Base-by-base conservation (phyloP, 306 rosid species). In the Coriaria nepalensis region DNA sequence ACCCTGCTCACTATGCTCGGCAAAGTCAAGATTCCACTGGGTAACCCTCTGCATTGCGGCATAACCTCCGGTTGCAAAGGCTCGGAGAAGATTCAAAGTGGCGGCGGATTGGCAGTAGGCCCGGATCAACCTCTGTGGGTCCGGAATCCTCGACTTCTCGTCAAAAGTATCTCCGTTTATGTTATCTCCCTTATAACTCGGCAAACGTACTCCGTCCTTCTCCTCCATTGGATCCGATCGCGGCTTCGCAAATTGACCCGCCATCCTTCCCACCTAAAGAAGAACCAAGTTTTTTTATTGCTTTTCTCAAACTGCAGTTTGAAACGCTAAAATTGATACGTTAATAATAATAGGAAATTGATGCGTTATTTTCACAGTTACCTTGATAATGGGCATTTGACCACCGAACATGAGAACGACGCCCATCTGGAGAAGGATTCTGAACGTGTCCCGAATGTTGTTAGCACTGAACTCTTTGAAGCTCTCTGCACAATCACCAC, bases 381-480 rank as follows among this genome's bases (percentile, higher is more conserved):
- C 87, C 93, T 78, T 81, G 36, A 81, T 57, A 10, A 81, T 50
- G 10, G 84, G 84, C 73, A 81, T 35, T 62, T 77, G 93, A 6
- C 92, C 82, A 39, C 92, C 92, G 37, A 81, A 81, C 92, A 77
- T 81, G 37, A 81, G 92, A 54, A 81, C 92, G 43, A 69, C 84
- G 32, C 90, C 65, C 90, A 80, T 80, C 74, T 80, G 90, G 6
- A 80, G 81, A 35, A 80, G 62, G 15, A 80, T 54, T 58, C 84
- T 71, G 50, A 77, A 80, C 3, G 90, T 77, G 33, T 81, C 92
- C 71, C 93, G 69, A 5, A 81, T 81, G 46, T 81, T 57, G 20
- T 81, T 81, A 5, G 72, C 93, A 13, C 82, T 74, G 47, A 81
- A 81, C 78, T 81, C 93, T 72, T 81, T 81, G 67, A 81, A 77